Percentiles rank a stretch among this genome's conserved stretches.
Evolutionary conservation across 176 grass and related monocot species (phyloP).

Genomic region (Carex cristatella): DNA sequence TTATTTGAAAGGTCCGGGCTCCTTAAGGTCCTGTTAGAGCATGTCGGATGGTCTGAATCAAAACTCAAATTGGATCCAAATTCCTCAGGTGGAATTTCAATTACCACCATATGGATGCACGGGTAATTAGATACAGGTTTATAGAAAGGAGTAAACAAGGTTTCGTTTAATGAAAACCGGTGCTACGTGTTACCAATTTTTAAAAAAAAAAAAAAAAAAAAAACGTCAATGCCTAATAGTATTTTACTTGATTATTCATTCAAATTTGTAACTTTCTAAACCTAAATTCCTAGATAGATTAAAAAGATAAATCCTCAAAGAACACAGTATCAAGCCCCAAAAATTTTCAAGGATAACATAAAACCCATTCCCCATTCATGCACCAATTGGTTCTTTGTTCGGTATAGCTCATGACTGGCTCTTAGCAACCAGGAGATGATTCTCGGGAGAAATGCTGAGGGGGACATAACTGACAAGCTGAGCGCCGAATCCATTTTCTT

Average conservation of each 20-base stretch:
- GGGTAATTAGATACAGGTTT: too few relatives aligned
- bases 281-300: neutral
- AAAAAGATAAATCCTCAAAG: neutral
- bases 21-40: too few relatives aligned
- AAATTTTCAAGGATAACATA: neutral
- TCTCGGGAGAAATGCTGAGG: slow-evolving; percentile 65
- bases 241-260: neutral
- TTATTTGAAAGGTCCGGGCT: too few relatives aligned
- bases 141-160: too few relatives aligned
- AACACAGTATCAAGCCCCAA: neutral
- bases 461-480: slow-evolving; percentile 69
- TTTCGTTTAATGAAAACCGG: too few relatives aligned
- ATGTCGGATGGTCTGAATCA: too few relatives aligned
- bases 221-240: neutral
- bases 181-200: too few relatives aligned
- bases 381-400: neutral
- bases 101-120: too few relatives aligned
- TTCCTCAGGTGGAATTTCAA: too few relatives aligned
- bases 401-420: slow-evolving; percentile 11
- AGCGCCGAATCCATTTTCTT: slow-evolving; percentile 41
- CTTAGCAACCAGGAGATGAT: slow-evolving; percentile 65
- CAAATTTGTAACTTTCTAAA: neutral
- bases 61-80: too few relatives aligned
- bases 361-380: neutral
- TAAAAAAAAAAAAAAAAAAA: too few relatives aligned